Conservation (phyloP, 2,329 filamentous ascomycete species). For the Epichloe amarillans region DNA sequence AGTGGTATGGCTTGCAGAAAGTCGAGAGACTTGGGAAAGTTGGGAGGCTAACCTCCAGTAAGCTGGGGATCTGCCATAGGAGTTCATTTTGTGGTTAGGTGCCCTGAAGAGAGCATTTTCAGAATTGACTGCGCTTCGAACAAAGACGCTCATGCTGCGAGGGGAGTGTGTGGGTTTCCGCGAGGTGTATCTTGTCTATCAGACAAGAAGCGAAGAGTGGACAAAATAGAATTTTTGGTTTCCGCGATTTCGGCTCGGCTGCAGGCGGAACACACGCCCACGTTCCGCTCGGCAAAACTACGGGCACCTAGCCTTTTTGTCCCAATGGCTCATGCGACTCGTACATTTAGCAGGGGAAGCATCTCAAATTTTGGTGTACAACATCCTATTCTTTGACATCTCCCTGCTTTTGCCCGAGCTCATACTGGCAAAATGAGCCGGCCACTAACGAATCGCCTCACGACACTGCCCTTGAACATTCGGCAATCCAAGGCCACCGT, state of each 20-base stretch:
- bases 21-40: conserved; percentile 16
- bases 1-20: conserved; percentile 15
- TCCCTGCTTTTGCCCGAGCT: not conserved
- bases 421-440: conserved; percentile 29
- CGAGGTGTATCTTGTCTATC: conserved; percentile 15
- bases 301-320: conserved; percentile 17
- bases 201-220: conserved; percentile 12
- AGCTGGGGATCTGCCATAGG: conserved; percentile 32
- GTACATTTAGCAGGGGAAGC: not conserved
- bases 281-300: conserved; percentile 21
- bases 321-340: not conserved
- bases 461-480: conserved; percentile 25
- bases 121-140: conserved; percentile 28
- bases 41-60: conserved; percentile 33
- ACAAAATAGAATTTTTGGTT: conserved; percentile 27
- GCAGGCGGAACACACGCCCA: conserved; percentile 14
- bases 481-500: conserved; percentile 12
- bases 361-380: not conserved
- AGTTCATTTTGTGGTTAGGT: conserved; percentile 22
- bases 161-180: conserved; percentile 14
- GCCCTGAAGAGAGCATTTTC: conserved; percentile 28
- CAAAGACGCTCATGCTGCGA: conserved; percentile 32
- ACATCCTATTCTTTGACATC: not conserved
- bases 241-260: conserved; percentile 25
- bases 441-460: conserved; percentile 27